Conservation (phyloP, 2,329 filamentous ascomycete species). For the Colletotrichum tropicale region DNA sequence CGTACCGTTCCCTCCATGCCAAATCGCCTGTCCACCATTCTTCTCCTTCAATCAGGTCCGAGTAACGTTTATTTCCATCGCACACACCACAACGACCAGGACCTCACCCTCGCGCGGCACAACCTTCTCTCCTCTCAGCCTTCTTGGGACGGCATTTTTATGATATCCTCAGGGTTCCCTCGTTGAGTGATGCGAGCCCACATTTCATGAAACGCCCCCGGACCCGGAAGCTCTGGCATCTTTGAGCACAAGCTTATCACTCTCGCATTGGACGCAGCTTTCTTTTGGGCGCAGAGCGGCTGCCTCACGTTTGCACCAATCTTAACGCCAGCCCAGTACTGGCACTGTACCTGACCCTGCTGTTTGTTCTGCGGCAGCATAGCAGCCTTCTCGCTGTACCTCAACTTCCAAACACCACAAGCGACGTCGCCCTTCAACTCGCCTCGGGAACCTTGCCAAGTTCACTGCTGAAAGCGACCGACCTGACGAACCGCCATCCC, state of each 20-base stretch:
- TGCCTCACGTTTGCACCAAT: neutral
- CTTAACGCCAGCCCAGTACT: neutral
- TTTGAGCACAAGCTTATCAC: constrained; percentile 20
- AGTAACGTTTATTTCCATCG: constrained; percentile 6
- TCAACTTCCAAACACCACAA: neutral
- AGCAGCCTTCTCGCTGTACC: neutral
- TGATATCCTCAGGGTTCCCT: constrained; percentile 1
- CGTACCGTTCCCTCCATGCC: neutral
- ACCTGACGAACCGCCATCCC: constrained; percentile 15
- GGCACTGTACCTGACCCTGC: neutral
- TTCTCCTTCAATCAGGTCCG: constrained; percentile 7
- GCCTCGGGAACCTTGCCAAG: neutral
- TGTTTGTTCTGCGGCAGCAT: neutral
- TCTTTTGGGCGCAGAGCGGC: constrained; percentile 5
- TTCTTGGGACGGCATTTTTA: neutral
- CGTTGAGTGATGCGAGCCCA: constrained; percentile 16
- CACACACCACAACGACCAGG: constrained; percentile 13
- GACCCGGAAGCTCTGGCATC: constrained; percentile 22
- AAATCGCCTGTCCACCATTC: neutral
- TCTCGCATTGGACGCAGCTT: constrained; percentile 1
- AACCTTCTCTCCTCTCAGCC: neutral
- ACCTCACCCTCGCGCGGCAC: neutral
- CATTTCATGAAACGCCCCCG: constrained; percentile 23
- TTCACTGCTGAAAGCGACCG: constrained; percentile 12
- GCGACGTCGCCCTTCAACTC: neutral